A percentile compares a stretch with the other conserved stretches of the same genome.
These are phyloP conservation scores for Cocos nucifera DNA, from an alignment of 176 grass and related monocot genomes.

Conservation along the genomic window DNA sequence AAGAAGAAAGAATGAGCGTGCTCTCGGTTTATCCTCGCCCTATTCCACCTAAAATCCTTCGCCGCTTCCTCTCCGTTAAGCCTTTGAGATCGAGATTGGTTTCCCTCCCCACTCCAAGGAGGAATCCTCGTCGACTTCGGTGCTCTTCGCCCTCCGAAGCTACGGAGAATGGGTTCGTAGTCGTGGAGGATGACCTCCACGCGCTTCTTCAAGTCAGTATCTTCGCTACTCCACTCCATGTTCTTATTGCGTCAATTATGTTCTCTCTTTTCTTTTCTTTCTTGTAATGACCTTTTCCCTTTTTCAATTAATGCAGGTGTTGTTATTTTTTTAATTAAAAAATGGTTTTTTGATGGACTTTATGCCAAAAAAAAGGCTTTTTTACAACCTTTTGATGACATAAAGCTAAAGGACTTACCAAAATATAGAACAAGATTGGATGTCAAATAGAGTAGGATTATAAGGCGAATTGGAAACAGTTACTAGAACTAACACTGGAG, in stretches of 20 bases:
- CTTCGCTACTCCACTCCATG: neutral
- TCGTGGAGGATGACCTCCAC: slow-evolving; percentile 70
- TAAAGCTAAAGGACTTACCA: too few relatives aligned
- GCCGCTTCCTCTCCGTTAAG: slow-evolving; percentile 8
- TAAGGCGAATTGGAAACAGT: too few relatives aligned
- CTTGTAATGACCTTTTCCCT: neutral
- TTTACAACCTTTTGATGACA: too few relatives aligned
- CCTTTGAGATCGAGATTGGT: neutral
- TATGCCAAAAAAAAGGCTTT: too few relatives aligned
- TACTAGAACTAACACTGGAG: too few relatives aligned
- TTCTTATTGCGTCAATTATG: neutral
- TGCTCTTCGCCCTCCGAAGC: slow-evolving; percentile 20
- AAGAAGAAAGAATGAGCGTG: slow-evolving; percentile 13
- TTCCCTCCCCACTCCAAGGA: neutral
- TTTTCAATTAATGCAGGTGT: too few relatives aligned
- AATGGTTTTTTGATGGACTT: too few relatives aligned
- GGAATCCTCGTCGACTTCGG: neutral
- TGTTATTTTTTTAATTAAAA: too few relatives aligned
- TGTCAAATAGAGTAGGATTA: too few relatives aligned
- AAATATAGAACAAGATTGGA: too few relatives aligned
- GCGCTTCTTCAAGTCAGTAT: slow-evolving; percentile 57
- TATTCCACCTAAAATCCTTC: slow-evolving; percentile 12
- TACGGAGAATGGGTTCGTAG: slow-evolving; percentile 30
- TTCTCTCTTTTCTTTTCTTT: neutral
- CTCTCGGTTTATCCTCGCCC: slow-evolving; percentile 15